Conservation (phyloP, 768 basidiomycete species). For the Termitomyces sp. region DNA sequence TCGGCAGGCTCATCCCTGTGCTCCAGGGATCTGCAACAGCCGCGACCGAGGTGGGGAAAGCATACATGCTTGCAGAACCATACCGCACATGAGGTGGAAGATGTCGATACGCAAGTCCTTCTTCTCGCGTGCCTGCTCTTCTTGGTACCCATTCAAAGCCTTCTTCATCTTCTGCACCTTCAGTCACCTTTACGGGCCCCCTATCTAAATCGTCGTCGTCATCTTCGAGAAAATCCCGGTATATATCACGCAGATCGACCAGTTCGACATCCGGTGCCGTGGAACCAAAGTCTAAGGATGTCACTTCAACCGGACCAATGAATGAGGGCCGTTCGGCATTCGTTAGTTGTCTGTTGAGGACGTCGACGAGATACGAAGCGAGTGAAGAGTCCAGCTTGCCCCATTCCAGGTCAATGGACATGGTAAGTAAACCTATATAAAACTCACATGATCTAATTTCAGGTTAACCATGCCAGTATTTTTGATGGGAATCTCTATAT, state of each 20-base stretch:
- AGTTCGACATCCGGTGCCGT: constrained; percentile 81
- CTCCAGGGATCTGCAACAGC: constrained; percentile 41
- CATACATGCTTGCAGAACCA: constrained; percentile 52
- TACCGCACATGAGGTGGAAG: constrained; percentile 70
- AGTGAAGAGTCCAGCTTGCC: constrained; percentile 69
- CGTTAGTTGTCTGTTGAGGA: constrained; percentile 76
- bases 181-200: constrained; percentile 46
- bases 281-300: constrained; percentile 84
- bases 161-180: constrained; percentile 60
- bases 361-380: constrained; percentile 57
- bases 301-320: constrained; percentile 87
- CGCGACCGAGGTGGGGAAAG: constrained; percentile 44
- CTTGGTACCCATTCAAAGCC: constrained; percentile 81
- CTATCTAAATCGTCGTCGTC: constrained; percentile 54
- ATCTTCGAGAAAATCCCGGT: constrained; percentile 89
- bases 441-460: constrained; percentile 1
- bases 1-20: constrained; percentile 29
- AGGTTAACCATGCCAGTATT: not conserved
- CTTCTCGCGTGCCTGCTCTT: constrained; percentile 48
- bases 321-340: constrained; percentile 80
- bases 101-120: constrained; percentile 59
- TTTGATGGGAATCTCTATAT: not conserved
- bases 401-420: constrained; percentile 99
- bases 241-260: constrained; percentile 89
- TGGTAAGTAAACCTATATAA: constrained; percentile 21